phyloP scores from a whole-genome alignment of 2,329 filamentous ascomycete genomes.

The Neofusicoccum sp. region DNA sequence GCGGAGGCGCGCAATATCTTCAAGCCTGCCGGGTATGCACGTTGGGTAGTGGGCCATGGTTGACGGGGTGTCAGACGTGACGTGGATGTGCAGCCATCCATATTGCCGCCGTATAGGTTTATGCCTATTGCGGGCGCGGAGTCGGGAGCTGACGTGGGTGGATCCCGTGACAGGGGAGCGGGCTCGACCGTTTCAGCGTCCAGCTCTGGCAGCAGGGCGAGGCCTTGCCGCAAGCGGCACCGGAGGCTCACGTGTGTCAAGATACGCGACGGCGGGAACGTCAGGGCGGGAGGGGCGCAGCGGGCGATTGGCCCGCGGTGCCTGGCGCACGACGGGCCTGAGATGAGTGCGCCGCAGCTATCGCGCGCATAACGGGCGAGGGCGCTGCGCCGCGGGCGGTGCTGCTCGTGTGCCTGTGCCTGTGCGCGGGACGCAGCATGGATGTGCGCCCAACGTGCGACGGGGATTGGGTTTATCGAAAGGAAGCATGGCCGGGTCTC shows the following conservation, averaged over 20 bases:
- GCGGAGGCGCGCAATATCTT: not conserved
- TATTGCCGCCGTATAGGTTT: not conserved
- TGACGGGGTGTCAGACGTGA: not conserved
- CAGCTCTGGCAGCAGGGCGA: not conserved
- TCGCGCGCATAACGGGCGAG: constrained; percentile 4
- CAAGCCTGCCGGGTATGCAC: not conserved
- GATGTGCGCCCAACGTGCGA: not conserved
- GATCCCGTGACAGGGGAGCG: not conserved
- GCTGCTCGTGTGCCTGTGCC: not conserved
- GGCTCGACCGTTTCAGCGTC: not conserved
- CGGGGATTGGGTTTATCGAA: constrained; percentile 1
- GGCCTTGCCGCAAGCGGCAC: not conserved
- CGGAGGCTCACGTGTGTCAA: not conserved
- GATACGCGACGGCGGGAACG: not conserved
- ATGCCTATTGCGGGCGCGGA: constrained; percentile 1
- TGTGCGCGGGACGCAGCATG: not conserved
- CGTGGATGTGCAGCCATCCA: not conserved
- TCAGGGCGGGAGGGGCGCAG: not conserved
- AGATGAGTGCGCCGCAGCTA: not conserved
- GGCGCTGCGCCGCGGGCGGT: not conserved
- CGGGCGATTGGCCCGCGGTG: not conserved
- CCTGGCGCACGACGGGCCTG: too few relatives aligned
- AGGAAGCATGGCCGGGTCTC: not conserved
- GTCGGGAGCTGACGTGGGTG: not conserved
- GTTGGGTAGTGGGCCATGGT: too few relatives aligned